Evolutionary conservation across 108 stramenopile species (phyloP).

Genomic region (Skeletonema tropicum): DNA sequence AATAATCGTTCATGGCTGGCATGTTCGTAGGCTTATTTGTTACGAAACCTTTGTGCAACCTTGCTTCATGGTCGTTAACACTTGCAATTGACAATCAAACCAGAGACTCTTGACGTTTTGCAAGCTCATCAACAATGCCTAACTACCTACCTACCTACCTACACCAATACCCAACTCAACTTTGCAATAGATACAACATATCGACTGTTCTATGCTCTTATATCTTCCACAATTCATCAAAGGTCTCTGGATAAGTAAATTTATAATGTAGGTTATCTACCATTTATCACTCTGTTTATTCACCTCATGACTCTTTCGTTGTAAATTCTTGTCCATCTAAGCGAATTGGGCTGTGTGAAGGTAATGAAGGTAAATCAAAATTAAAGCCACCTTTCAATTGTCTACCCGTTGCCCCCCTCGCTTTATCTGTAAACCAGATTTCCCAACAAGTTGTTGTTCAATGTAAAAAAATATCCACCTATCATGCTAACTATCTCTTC

Average conservation of each 20-base stretch:
- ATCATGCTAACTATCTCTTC: slow-evolving; percentile 43
- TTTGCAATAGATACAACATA: too few species aligned
- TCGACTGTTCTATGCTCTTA: too few species aligned
- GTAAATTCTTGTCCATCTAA: background rate
- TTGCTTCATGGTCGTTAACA: too few species aligned
- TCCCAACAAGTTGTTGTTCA: background rate
- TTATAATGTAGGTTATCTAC: background rate
- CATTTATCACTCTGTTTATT: background rate
- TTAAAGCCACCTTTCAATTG: background rate
- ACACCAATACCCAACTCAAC: too few species aligned
- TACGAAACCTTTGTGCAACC: too few species aligned
- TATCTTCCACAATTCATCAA: background rate
- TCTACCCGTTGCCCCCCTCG: background rate
- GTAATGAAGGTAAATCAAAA: background rate
- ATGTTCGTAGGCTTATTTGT: too few species aligned
- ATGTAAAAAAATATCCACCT: background rate
- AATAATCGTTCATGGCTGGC: too few species aligned
- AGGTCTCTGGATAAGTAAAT: background rate
- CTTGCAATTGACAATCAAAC: too few species aligned
- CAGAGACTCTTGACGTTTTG: too few species aligned
- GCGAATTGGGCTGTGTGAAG: background rate
- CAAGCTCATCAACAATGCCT: too few species aligned
- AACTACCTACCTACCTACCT: too few species aligned
- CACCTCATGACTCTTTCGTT: background rate
- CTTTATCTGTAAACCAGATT: background rate